phyloP scores from a whole-genome alignment of 345 rosid genomes.

The Pseudoturritis turrita region DNA sequence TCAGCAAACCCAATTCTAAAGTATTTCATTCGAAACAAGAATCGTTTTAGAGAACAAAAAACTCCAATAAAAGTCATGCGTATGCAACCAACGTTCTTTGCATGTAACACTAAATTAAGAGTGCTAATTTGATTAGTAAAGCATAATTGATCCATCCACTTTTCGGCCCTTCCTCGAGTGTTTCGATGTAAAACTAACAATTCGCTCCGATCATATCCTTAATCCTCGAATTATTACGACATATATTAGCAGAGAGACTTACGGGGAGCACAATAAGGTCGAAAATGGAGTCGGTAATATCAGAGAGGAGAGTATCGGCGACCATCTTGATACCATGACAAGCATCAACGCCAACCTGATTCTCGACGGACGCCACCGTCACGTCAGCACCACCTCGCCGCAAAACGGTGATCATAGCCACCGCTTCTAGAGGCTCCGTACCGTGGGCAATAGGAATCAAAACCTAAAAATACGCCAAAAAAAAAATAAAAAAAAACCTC shows the following conservation, averaged over 20 bases:
- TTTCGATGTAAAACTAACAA: background rate
- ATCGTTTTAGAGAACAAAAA: background rate
- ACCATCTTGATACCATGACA: slow-evolving; percentile 72
- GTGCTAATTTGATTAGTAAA: background rate
- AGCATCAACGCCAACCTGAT: slow-evolving; percentile 62
- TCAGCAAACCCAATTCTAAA: background rate
- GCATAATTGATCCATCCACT: background rate
- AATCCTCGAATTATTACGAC: background rate
- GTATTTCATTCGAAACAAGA: background rate
- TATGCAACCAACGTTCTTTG: background rate
- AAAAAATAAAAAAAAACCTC: background rate
- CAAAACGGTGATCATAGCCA: slow-evolving; percentile 67
- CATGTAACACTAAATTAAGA: background rate
- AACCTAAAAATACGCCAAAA: slow-evolving; percentile 44
- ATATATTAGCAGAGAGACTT: slow-evolving; percentile 13
- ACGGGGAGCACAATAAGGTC: slow-evolving; percentile 84
- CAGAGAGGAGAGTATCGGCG: slow-evolving; percentile 69
- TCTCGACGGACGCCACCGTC: slow-evolving; percentile 74
- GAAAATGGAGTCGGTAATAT: slow-evolving; percentile 47
- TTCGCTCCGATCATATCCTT: background rate
- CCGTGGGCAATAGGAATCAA: slow-evolving; percentile 94
- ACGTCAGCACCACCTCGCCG: slow-evolving; percentile 85
- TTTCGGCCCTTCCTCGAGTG: background rate
- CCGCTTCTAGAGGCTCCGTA: slow-evolving; percentile 95
- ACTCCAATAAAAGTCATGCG: background rate